Conservation (phyloP, 108 stramenopile species). For the Skeletonema tropicum region DNA sequence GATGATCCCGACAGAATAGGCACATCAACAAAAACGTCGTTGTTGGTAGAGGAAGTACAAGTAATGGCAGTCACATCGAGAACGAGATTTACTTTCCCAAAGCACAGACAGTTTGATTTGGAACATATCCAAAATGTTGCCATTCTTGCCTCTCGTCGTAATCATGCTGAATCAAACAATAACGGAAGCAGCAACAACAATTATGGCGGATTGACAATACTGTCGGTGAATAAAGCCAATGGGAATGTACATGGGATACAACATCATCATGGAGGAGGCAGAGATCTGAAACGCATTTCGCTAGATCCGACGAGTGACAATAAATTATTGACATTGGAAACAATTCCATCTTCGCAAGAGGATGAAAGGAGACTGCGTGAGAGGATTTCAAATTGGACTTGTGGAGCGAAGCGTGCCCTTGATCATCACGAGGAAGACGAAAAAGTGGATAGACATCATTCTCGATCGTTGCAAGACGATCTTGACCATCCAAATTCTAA, state of each 20-base stretch:
- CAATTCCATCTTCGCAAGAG: not conserved
- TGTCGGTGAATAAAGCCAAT: constrained; percentile 10
- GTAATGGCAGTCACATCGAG: constrained; percentile 12
- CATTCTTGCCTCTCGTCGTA: constrained; percentile 15
- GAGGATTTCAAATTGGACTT: not conserved
- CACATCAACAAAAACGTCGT: not conserved
- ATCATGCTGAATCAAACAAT: not conserved
- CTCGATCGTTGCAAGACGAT: not conserved
- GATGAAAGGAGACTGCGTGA: not conserved
- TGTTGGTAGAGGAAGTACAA: constrained; percentile 3
- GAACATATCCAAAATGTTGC: constrained; percentile 2
- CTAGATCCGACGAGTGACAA: not conserved
- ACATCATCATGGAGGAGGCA: constrained; percentile 8
- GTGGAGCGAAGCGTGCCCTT: not conserved
- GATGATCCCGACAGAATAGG: not conserved
- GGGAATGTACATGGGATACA: constrained; percentile 17
- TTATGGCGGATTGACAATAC: constrained; percentile 2
- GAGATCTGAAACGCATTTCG: not conserved
- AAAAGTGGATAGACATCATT: not conserved
- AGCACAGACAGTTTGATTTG: constrained; percentile 2
- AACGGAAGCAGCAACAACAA: not conserved
- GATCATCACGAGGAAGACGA: not conserved
- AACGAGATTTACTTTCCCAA: constrained; percentile 13
- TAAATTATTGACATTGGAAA: not conserved
- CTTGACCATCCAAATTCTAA: not conserved